Percentiles rank a stretch among this genome's conserved stretches.
phyloP scores from a whole-genome alignment of 129 eudicot genomes.

The Cynara cardunculus region DNA sequence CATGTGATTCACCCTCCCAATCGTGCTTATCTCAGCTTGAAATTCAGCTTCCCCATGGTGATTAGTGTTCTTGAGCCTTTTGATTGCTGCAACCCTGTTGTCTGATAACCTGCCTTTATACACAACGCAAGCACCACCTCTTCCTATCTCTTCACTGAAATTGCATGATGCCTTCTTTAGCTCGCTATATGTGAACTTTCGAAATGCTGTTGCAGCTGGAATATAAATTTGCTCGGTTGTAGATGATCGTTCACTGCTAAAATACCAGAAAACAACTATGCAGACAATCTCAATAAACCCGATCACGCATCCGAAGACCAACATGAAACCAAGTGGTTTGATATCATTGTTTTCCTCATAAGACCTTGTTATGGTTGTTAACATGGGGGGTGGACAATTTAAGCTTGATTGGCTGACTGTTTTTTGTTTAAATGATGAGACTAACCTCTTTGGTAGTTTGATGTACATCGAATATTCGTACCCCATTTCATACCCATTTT shows the following conservation, averaged over 20 bases:
- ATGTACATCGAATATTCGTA: background rate
- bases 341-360: background rate
- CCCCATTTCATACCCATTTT: background rate
- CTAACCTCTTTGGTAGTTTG: constrained; percentile 1
- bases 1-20: constrained; percentile 31
- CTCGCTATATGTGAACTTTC: background rate
- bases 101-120: constrained; percentile 31
- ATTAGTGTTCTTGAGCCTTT: constrained; percentile 19
- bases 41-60: constrained; percentile 25
- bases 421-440: background rate
- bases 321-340: background rate
- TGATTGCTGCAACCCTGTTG: constrained; percentile 32
- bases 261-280: background rate
- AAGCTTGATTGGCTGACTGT: background rate
- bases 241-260: background rate
- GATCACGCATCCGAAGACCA: background rate
- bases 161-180: constrained; percentile 10
- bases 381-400: background rate
- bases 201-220: background rate
- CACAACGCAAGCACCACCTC: constrained; percentile 30
- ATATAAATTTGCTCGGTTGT: background rate
- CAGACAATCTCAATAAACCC: background rate
- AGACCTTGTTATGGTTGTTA: background rate
- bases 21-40: constrained; percentile 32
- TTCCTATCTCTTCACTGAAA: constrained; percentile 43